Conservation (phyloP, 306 rosid genomes). For the Pyrus communis region DNA sequence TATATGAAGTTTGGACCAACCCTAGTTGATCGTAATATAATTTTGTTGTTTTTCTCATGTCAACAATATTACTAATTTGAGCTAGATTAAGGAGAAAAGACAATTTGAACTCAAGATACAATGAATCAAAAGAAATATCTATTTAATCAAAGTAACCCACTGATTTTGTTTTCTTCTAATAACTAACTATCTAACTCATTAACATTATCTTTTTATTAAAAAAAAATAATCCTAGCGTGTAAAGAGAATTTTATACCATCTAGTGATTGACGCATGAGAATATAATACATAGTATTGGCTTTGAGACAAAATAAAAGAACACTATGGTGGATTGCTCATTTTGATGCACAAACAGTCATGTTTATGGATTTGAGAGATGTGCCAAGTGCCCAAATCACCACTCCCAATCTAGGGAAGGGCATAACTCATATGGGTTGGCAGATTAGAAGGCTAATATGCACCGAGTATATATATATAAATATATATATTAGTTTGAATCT, state of each 20-base stretch:
- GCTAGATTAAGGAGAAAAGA: too few relatives aligned
- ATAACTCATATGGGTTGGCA: not conserved
- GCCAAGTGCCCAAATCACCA: not conserved
- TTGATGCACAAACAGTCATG: not conserved
- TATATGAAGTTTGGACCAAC: too few relatives aligned
- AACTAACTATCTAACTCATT: too few relatives aligned
- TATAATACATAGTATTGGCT: not conserved
- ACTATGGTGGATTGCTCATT: not conserved
- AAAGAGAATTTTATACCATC: not conserved
- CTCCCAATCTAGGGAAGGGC: not conserved
- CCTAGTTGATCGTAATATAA: too few relatives aligned
- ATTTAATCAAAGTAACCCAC: too few relatives aligned
- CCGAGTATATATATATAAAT: not conserved
- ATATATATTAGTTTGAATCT: not conserved
- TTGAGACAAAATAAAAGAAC: not conserved
- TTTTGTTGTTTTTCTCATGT: too few relatives aligned
- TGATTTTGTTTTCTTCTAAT: fast-evolving
- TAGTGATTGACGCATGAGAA: not conserved
- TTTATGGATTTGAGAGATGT: not conserved
- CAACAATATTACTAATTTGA: too few relatives aligned
- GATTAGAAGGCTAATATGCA: not conserved
- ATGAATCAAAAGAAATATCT: too few relatives aligned
- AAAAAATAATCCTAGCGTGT: not conserved
- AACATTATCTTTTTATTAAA: fast-evolving
- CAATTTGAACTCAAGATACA: fast-evolving